Base-by-base conservation (phyloP, 129 eudicot species). In the Flaveria ramosissima region DNA sequence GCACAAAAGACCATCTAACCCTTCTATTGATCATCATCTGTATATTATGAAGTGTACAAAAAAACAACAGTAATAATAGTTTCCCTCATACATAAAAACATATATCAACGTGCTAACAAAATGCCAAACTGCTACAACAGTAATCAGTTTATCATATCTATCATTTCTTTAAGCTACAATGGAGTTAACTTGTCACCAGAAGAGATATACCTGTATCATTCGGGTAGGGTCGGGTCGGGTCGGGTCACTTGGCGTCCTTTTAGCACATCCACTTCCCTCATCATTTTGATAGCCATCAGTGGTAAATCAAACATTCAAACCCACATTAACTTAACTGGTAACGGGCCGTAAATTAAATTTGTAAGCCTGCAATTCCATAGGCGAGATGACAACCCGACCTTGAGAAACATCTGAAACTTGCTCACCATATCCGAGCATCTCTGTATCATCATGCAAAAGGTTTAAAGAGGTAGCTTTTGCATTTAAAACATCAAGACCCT, bases 361-460 rank as follows among this genome's bases (percentile, higher is more conserved):
- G 84, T 89, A 89, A 75, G 99, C 94, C 83, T 87, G 96, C 69
- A 95, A 79, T 72, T 95, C 99, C 99, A 95, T 95, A 57, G 99
- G 97, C 23, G 94, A 84, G 27, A 95, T 83, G 30, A 89, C 74
- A 11, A 95, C 83, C 74, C 88, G 89, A 55, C 99, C 99, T 70
- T 84, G 92, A 66, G 91, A 89, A 70, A 85, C 91, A 73, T 86
- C 92, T 52, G 87, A 75, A 21, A 86, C 72, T 17, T 82, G 85
- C 52, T 85, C 94, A 48, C 82, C 60, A 20, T 95, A 95, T 56
- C 99, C 97, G 52, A 95, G 97, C 89, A 89, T 77, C 78, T 89
- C 99, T 1, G 89, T 76, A 57, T 95, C 99, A 57, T 95, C 97
- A 80, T 92, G 97, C 81, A 95, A 36, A 81, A 95, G 97, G 68